Evolutionary conservation across 441 rosid species (phyloP).

Genomic region (Cnidoscolus chayamansa): DNA sequence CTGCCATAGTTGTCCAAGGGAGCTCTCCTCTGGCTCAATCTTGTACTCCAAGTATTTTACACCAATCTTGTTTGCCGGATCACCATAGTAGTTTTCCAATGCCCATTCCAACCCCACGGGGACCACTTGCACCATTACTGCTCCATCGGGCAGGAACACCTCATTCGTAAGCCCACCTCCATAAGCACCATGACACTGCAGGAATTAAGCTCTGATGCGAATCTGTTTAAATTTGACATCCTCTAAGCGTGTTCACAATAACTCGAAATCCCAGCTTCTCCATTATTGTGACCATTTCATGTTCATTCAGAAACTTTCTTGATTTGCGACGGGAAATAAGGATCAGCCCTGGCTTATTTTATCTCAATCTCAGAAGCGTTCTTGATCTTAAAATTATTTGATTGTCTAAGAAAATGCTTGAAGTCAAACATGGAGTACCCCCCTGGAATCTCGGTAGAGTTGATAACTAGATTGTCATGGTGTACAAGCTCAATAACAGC

Average conservation of each 20-base stretch:
- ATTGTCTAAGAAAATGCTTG: conserved; percentile 28
- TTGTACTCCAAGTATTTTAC: not conserved
- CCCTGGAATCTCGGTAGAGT: conserved; percentile 24
- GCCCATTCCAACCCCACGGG: conserved; percentile 32
- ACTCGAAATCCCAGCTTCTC: conserved; percentile 29
- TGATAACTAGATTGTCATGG: conserved; percentile 29
- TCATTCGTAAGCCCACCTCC: conserved; percentile 40
- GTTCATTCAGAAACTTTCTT: conserved; percentile 33
- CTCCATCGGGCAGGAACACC: conserved; percentile 13
- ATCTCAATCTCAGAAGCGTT: conserved; percentile 18
- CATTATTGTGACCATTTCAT: conserved; percentile 27
- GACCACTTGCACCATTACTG: not conserved
- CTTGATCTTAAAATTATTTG: conserved; percentile 24
- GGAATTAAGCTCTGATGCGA: conserved; percentile 19
- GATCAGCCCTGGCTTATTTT: conserved; percentile 28
- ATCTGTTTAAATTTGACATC: conserved; percentile 26
- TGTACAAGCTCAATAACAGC: conserved; percentile 32
- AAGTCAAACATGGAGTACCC: conserved; percentile 29
- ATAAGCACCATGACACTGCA: conserved; percentile 31
- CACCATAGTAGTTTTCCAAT: conserved; percentile 9
- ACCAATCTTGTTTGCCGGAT: not conserved
- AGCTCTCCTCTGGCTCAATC: not conserved
- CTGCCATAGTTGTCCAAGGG: not conserved
- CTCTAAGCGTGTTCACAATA: not conserved
- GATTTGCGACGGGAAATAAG: conserved; percentile 14